A percentile compares a stretch with the other conserved stretches of the same genome.
Evolutionary conservation across 116 monocot genomes (phyloP).

Genomic region (Posidonia oceanica): DNA sequence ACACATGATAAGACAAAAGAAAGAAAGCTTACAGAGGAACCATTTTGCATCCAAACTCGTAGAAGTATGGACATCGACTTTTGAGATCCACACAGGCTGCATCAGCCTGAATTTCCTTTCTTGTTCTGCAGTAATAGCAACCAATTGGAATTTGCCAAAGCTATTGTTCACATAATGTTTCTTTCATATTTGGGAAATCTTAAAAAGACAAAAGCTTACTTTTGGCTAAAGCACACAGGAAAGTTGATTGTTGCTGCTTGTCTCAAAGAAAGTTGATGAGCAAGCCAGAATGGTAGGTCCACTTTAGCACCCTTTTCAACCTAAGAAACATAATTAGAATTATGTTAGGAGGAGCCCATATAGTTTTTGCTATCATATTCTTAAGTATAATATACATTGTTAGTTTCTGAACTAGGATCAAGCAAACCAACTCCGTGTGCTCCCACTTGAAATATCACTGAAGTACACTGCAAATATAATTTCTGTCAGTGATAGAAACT

Average conservation of each 20-base stretch:
- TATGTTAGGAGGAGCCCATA: background rate
- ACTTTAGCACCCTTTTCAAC: slow-evolving; percentile 84
- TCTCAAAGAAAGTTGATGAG: slow-evolving; percentile 58
- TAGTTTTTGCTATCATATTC: background rate
- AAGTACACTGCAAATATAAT: slow-evolving; percentile 37
- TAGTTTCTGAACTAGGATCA: slow-evolving; percentile 79
- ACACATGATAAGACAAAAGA: background rate
- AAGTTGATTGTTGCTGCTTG: slow-evolving; percentile 62
- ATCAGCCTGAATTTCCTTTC: slow-evolving; percentile 95
- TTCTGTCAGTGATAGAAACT: background rate
- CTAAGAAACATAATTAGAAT: slow-evolving; percentile 14
- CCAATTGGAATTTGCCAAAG: no score
- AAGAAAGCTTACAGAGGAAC: slow-evolving; percentile 54
- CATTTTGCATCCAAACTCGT: slow-evolving; percentile 84
- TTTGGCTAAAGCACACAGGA: slow-evolving; percentile 66
- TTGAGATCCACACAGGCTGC: slow-evolving; percentile 83
- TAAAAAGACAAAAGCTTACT: slow-evolving; percentile 22
- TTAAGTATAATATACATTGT: slow-evolving; percentile 28
- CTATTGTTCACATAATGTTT: no score
- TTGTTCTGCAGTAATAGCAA: slow-evolving; percentile 36
- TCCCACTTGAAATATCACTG: slow-evolving; percentile 66
- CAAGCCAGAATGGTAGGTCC: slow-evolving; percentile 85
- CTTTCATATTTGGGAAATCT: background rate
- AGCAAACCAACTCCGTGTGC: slow-evolving; percentile 73
- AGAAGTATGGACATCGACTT: slow-evolving; percentile 70